Conservation (phyloP, 2,329 filamentous ascomycete species). For the Fusarium mexicanum region DNA sequence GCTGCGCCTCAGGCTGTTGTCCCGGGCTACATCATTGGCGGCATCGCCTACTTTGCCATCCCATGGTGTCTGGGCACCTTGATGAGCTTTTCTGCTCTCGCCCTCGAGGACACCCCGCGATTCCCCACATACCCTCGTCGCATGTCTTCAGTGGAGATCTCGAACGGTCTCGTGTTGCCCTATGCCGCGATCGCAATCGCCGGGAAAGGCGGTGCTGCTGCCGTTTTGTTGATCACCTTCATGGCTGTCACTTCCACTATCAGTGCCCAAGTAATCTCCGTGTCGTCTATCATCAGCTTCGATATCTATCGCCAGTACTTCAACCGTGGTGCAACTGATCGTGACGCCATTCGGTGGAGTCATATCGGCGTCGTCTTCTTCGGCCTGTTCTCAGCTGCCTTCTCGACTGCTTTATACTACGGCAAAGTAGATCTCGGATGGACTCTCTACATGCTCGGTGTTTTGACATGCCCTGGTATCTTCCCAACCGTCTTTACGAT, state of each 20-base stretch:
- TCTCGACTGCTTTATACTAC: conserved; percentile 63
- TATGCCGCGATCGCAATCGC: conserved; percentile 75
- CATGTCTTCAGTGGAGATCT: conserved; percentile 69
- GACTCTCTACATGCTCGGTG: conserved; percentile 65
- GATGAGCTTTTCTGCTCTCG: conserved; percentile 59
- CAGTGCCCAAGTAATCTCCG: conserved; percentile 62
- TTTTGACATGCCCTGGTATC: conserved; percentile 63
- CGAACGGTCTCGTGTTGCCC: conserved; percentile 74
- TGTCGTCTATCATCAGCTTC: conserved; percentile 63
- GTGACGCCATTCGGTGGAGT: conserved; percentile 60
- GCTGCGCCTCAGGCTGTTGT: conserved; percentile 58
- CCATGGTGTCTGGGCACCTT: conserved; percentile 63
- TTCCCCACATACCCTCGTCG: conserved; percentile 66
- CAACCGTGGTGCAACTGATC: conserved; percentile 56
- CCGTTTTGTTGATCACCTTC: conserved; percentile 74
- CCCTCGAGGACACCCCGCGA: conserved; percentile 55
- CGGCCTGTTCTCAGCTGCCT: conserved; percentile 59
- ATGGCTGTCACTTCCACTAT: conserved; percentile 76
- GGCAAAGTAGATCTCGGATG: conserved; percentile 63
- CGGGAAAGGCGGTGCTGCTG: conserved; percentile 75
- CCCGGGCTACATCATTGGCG: conserved; percentile 62
- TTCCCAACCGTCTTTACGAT: conserved; percentile 64
- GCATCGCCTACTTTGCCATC: conserved; percentile 63
- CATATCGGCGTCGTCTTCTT: conserved; percentile 64
- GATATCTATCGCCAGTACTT: conserved; percentile 63